Evolutionary conservation across 176 grass and related monocot genomes (phyloP), one percentile per base, ranked within the genome.

Genomic region (Raddia distichophylla): DNA sequence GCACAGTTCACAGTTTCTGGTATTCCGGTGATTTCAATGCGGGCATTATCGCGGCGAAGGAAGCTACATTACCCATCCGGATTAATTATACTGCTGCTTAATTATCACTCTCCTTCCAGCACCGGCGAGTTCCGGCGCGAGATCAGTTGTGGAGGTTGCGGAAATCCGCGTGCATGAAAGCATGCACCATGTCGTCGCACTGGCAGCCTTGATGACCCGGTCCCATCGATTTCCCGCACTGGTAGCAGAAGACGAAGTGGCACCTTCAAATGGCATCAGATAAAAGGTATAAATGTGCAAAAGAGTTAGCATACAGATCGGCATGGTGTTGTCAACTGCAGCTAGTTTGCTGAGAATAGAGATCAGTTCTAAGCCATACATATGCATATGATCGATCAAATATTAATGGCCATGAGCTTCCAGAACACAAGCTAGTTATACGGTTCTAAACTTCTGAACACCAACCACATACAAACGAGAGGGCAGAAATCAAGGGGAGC

Each of bases 181-280:
- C 74, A 19, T 61, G 74, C 42, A 19, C 5, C 10, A 3, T 1
- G 57, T 82, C 7, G 44, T 4, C 1, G 58, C 80, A 82, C 32
- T 18, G 68, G 32, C 80, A 82, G 37, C 37, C 57, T 40, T 10
- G 4, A 1, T 44, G 4, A 1, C 27, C 66, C 11, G 6, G 32
- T 13, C 33, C 17, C 0, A 10, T 4, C 7, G 46, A 46, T 1
- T 3, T 12, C 33, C 80, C 80, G 18, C 80, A 82, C 10, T 6
- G 33, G 57, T 82, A 82, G 58, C 69, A 82, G 68, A 82, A 82
- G 56, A 52, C n/a, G 74, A 70, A 78, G 3, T 8, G 0, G 75
- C 83, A 85, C 66, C 83, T 85, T 7, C 47, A 53, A 6, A 60
- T 44, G 47, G 2, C 57, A 34, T 19, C 8, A 53, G 42, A 66